A percentile compares a stretch with the other conserved stretches of the same genome.
Evolutionary conservation across 75 land plant species (phyloP).

Genomic region (Adiantum capillusveneris): DNA sequence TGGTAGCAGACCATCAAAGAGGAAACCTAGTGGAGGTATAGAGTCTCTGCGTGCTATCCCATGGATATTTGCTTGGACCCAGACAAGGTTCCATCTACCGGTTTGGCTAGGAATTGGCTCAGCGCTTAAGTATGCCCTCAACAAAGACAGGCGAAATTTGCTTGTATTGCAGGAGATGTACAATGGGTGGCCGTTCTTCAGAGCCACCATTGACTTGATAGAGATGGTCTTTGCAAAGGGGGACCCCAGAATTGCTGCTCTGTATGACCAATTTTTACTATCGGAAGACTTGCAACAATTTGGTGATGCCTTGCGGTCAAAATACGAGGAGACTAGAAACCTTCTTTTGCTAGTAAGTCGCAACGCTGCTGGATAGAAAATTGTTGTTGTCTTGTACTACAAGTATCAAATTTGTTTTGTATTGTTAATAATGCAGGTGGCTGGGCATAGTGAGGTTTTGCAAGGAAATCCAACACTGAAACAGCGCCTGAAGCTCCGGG

Average conservation of each 20-base stretch:
- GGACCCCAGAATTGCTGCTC: conserved; percentile 74
- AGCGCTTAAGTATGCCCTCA: conserved; percentile 55
- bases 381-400: too few species aligned
- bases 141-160: conserved; percentile 46
- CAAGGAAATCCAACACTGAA: conserved; percentile 85
- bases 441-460: conserved; percentile 72
- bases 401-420: background rate
- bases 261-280: conserved; percentile 78
- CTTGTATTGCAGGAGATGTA: conserved; percentile 67
- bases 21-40: conserved; percentile 88
- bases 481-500: conserved; percentile 69
- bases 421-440: conserved; percentile 44
- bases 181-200: conserved; percentile 86
- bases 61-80: conserved; percentile 96
- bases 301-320: conserved; percentile 48
- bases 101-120: conserved; percentile 93
- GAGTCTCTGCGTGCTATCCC: conserved; percentile 91
- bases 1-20: conserved; percentile 80
- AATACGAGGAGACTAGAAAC: conserved; percentile 57
- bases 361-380: background rate
- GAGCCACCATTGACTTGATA: conserved; percentile 78
- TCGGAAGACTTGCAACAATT: conserved; percentile 48
- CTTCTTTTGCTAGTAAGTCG: conserved; percentile 53
- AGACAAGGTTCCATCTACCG: conserved; percentile 87
- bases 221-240: conserved; percentile 96